phyloP scores from a whole-genome alignment of 2,329 filamentous ascomycete species.

The Trichoderma sp. region DNA sequence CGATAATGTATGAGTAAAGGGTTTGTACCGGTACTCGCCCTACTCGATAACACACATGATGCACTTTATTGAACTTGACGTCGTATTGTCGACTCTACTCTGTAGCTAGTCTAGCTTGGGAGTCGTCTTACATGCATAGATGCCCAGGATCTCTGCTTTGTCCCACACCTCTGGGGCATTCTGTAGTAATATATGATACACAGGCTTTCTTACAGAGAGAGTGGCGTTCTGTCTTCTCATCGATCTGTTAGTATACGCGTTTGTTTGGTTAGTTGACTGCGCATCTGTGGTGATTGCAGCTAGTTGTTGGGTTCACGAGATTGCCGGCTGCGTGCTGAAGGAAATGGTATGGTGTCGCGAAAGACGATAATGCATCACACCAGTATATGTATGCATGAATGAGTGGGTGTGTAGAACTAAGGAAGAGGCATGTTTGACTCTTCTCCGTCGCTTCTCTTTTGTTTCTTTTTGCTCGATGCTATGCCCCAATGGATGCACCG shows the following conservation, averaged over 20 bases:
- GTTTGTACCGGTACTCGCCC: neutral
- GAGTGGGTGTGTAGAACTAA: neutral
- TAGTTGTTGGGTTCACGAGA: neutral
- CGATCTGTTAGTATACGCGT: neutral
- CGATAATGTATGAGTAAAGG: neutral
- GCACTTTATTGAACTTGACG: neutral
- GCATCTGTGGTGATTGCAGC: neutral
- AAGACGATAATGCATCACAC: neutral
- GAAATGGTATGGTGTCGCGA: neutral
- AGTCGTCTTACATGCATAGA: slow-evolving; percentile 14
- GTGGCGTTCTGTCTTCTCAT: neutral
- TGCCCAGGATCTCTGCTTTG: neutral
- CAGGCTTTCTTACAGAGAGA: no score
- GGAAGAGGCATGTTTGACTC: neutral
- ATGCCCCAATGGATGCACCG: no score
- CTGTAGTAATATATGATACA: neutral
- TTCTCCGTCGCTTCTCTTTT: neutral
- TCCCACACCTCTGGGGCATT: neutral
- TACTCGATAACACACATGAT: neutral
- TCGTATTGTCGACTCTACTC: neutral
- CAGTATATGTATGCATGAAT: neutral
- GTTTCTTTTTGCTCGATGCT: neutral
- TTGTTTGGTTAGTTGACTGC: no score
- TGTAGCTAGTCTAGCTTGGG: neutral
- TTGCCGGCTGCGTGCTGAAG: neutral